Evolutionary conservation across 2,329 filamentous ascomycete genomes (phyloP).

Genomic region (Penicillium crustosum): DNA sequence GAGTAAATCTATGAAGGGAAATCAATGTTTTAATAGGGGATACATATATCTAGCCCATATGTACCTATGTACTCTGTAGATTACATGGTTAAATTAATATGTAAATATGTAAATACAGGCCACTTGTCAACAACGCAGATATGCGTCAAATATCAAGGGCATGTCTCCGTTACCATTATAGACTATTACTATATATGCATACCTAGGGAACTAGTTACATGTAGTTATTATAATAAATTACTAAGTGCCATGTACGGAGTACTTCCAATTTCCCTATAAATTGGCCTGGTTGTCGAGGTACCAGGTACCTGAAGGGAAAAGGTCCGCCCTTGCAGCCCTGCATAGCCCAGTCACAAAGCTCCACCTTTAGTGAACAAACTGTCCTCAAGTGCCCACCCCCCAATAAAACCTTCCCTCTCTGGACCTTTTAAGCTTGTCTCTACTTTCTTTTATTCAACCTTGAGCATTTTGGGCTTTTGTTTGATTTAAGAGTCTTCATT

Average conservation of each 20-base stretch:
- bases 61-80: too few relatives aligned
- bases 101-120: not conserved
- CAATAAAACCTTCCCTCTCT: conserved; percentile 17
- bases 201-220: too few relatives aligned
- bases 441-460: not conserved
- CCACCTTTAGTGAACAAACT: conserved; percentile 44
- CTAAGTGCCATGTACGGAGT: not conserved
- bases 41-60: too few relatives aligned
- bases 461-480: conserved; percentile 11
- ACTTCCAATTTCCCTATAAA: not conserved
- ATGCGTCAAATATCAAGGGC: not conserved
- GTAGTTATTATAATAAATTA: not conserved
- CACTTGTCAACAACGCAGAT: conserved; percentile 7
- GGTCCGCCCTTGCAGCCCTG: conserved; percentile 23
- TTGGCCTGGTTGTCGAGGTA: not conserved
- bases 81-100: too few relatives aligned
- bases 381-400: conserved; percentile 34
- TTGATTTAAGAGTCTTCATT: conserved; percentile 13
- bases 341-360: conserved; percentile 30
- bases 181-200: not conserved
- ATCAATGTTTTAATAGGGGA: not conserved
- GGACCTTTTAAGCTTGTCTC: conserved; percentile 8
- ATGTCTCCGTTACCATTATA: not conserved
- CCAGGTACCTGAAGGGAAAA: not conserved
- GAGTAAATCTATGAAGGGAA: not conserved